Percentiles rank a stretch among this genome's conserved stretches.
Evolutionary conservation across 2,329 filamentous ascomycete species (phyloP).

Genomic region (Ophiostoma perfectum): DNA sequence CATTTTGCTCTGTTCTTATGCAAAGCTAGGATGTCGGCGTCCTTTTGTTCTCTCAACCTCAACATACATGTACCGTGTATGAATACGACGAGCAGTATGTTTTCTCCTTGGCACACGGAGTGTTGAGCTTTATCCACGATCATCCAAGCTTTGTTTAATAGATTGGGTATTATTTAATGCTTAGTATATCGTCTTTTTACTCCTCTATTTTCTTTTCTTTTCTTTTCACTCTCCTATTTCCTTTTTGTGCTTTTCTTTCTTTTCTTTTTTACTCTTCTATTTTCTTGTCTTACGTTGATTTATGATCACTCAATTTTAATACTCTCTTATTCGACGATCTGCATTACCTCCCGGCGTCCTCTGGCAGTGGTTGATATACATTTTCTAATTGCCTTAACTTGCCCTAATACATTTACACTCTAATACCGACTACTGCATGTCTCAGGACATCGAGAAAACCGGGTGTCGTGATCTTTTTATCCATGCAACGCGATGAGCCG

Average conservation of each 20-base stretch:
- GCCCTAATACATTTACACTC: not conserved
- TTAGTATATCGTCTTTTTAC: not conserved
- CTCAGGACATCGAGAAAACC: not conserved
- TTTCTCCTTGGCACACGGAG: not conserved
- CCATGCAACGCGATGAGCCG: not conserved
- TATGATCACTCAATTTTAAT: not conserved
- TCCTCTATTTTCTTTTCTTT: not conserved
- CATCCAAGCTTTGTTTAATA: not conserved
- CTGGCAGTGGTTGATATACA: not conserved
- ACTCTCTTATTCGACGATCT: not conserved
- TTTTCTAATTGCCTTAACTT: not conserved
- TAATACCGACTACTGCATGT: not conserved
- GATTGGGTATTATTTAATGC: not conserved
- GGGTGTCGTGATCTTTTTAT: not conserved
- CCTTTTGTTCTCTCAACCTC: not conserved
- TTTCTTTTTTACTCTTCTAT: not conserved
- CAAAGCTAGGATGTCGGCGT: not conserved
- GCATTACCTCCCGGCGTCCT: not conserved
- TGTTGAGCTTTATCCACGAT: not conserved
- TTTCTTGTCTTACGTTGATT: not conserved
- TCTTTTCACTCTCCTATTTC: not conserved
- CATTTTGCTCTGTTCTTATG: not conserved
- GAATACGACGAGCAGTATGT: not conserved
- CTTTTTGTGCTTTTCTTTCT: not conserved
- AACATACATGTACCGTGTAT: not conserved